These are phyloP conservation scores for Penicillium bovifimosum DNA, from an alignment of 495 filamentous ascomycete species.

Conservation along the genomic window DNA sequence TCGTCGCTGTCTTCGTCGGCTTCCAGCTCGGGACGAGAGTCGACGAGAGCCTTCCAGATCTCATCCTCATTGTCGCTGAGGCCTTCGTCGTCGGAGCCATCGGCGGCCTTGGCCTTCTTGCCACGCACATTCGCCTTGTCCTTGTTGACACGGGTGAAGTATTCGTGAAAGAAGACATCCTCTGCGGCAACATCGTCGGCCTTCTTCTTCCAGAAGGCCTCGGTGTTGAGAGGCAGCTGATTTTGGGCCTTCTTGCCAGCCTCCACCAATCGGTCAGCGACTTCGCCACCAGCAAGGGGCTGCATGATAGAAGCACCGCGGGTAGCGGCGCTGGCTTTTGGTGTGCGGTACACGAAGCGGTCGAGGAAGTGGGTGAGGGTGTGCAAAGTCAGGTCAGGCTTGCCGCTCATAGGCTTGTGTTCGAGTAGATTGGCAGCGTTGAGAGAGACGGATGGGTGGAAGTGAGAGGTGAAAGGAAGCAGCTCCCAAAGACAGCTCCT, in stretches of 20 bases:
- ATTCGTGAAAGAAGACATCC: conserved; percentile 97
- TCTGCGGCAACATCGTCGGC: conserved; percentile 79
- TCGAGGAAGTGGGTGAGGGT: conserved; percentile 93
- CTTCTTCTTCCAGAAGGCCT: conserved; percentile 87
- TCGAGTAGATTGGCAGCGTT: conserved; percentile 67
- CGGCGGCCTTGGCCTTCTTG: conserved; percentile 47
- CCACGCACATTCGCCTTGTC: conserved; percentile 52
- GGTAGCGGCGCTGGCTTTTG: conserved; percentile 57
- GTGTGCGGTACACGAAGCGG: conserved; percentile 90
- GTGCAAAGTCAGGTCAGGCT: conserved; percentile 82
- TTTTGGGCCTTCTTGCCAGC: conserved; percentile 43
- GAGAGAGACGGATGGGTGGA: conserved; percentile 91
- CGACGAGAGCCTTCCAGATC: conserved; percentile 91
- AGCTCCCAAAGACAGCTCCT: conserved; percentile 90
- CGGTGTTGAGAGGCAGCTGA: conserved; percentile 63
- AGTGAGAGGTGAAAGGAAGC: conserved; percentile 72
- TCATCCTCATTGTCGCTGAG: conserved; percentile 54
- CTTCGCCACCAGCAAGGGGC: conserved; percentile 65
- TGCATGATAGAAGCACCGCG: conserved; percentile 93
- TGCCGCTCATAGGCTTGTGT: conserved; percentile 63
- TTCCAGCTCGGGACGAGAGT: conserved; percentile 71
- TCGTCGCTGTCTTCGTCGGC: conserved; percentile 59
- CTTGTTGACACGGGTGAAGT: conserved; percentile 79
- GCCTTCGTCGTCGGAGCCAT: conserved; percentile 25
- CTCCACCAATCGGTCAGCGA: conserved; percentile 59